Conservation (phyloP, 164 flowering plant species). For the Nymphaea thermarum region DNA sequence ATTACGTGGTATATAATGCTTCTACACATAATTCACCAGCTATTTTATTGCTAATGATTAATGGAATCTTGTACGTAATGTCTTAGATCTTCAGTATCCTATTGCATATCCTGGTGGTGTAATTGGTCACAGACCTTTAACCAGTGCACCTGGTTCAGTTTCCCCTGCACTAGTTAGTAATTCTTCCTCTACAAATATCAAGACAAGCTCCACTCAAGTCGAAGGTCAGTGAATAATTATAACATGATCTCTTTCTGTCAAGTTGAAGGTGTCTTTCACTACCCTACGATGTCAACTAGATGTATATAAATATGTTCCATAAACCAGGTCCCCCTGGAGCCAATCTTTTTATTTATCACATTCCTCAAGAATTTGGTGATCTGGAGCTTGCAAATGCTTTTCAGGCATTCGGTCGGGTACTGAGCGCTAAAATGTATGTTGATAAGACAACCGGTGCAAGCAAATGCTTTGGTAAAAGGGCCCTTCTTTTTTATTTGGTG, state of each 20-base stretch:
- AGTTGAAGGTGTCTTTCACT: background rate
- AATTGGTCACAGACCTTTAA: constrained; percentile 48
- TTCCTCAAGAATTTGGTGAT: constrained; percentile 98
- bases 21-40: too few species aligned
- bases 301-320: background rate
- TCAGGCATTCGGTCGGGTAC: constrained; percentile 70
- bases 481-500: constrained; percentile 1
- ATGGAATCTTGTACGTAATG: constrained; percentile 18
- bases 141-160: constrained; percentile 46
- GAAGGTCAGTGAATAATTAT: constrained; percentile 51
- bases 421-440: constrained; percentile 94
- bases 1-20: constrained; percentile 31
- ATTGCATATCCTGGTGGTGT: constrained; percentile 70
- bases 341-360: constrained; percentile 92
- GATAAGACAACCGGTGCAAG: constrained; percentile 96
- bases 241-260: background rate
- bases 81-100: constrained; percentile 72
- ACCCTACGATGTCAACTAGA: constrained; percentile 3
- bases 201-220: constrained; percentile 54
- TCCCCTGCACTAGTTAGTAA: constrained; percentile 29
- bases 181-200: constrained; percentile 38
- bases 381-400: constrained; percentile 84
- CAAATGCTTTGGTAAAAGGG: constrained; percentile 88
- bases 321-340: constrained; percentile 93
- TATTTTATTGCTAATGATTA: background rate